Percentiles rank a stretch among this genome's conserved stretches.
These are phyloP conservation scores for Cerrena zonata DNA, from an alignment of 1,284 basidiomycete species.

Conservation along the genomic window DNA sequence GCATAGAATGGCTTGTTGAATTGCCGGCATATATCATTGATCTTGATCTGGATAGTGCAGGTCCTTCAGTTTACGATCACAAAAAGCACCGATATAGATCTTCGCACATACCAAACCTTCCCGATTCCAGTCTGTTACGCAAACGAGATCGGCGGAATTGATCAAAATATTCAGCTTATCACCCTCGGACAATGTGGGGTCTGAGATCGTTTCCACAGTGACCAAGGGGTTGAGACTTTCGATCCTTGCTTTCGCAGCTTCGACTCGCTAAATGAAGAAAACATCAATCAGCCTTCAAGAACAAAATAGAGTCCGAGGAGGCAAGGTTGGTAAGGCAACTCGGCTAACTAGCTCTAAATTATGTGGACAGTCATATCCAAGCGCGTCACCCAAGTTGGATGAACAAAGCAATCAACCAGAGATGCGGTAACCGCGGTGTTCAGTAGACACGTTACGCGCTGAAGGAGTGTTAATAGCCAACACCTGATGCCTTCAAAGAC, in stretches of 20 bases:
- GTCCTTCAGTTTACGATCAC: conserved; percentile 1
- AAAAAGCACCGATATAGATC: conserved; percentile 11
- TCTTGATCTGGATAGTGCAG: conserved; percentile 47
- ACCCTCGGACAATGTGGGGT: conserved; percentile 43
- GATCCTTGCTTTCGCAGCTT: conserved; percentile 78
- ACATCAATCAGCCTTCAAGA: too few species aligned
- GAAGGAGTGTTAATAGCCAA: too few species aligned
- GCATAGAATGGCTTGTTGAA: conserved; percentile 78
- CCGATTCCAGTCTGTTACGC: conserved; percentile 72
- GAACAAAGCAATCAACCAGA: too few species aligned
- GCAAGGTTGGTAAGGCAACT: too few species aligned
- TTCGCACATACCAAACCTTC: conserved; percentile 59
- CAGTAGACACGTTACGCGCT: too few species aligned
- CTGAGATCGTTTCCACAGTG: conserved; percentile 61
- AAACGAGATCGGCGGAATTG: conserved; percentile 70
- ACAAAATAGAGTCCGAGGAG: too few species aligned
- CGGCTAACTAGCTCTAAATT: too few species aligned
- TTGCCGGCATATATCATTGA: conserved; percentile 74
- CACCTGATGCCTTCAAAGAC: too few species aligned
- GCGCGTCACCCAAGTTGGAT: too few species aligned
- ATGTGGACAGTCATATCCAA: too few species aligned
- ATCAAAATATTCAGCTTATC: conserved; percentile 58
- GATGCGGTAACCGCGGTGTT: too few species aligned
- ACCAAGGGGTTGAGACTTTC: conserved; percentile 91
- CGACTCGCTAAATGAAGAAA: conserved; percentile 74